Evolutionary conservation across 345 rosid species (phyloP).

Genomic region (Nasturtium officinale): DNA sequence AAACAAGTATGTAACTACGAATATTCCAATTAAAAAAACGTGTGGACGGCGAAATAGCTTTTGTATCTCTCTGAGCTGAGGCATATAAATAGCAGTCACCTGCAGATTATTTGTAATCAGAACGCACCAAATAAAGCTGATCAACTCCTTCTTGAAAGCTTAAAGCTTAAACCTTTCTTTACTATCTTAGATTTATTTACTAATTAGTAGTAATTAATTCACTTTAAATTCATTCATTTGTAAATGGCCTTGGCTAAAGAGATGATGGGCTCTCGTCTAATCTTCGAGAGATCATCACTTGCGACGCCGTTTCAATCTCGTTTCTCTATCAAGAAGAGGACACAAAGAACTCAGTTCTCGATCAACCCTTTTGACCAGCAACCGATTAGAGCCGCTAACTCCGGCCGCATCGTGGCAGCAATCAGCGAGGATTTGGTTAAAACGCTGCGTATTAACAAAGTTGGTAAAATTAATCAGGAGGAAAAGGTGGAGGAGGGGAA

Average conservation of each 20-base stretch:
- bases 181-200: neutral
- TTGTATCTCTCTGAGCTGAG: neutral
- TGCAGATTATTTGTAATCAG: neutral
- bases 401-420: constrained; percentile 50
- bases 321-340: constrained; percentile 35
- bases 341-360: constrained; percentile 30
- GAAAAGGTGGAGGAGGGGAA: constrained; percentile 37
- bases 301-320: constrained; percentile 42
- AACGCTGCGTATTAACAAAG: constrained; percentile 35
- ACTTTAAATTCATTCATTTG: neutral
- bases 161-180: no score
- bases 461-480: constrained; percentile 17
- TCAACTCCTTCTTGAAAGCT: neutral
- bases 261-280: constrained; percentile 55
- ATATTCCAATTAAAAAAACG: constrained; percentile 61
- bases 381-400: constrained; percentile 21
- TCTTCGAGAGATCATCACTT: constrained; percentile 48
- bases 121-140: constrained; percentile 2
- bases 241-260: constrained; percentile 70
- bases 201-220: neutral
- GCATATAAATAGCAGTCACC: constrained; percentile 29
- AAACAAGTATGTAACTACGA: constrained; percentile 7
- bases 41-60: constrained; percentile 58
- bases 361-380: constrained; percentile 39
- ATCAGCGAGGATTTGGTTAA: constrained; percentile 74